These are phyloP conservation scores for Croton setiger DNA, from an alignment of 441 rosid genomes.

Conservation along the genomic window DNA sequence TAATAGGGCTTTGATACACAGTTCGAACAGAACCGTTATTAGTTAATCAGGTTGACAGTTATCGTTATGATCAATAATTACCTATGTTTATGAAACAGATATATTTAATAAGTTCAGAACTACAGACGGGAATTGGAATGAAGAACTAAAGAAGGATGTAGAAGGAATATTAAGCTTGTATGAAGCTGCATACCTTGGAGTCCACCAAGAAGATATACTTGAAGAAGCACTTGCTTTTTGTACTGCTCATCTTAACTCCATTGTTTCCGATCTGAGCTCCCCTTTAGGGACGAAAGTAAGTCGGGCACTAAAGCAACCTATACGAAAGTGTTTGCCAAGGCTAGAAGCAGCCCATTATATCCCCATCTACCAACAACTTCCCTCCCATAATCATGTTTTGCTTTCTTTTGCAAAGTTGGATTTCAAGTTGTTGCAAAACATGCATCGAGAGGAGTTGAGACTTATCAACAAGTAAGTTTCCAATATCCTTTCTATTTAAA, in stretches of 20 bases:
- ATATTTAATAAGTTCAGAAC: constrained; percentile 25
- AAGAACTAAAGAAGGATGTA: background rate
- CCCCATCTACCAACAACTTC: constrained; percentile 15
- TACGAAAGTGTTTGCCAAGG: constrained; percentile 23
- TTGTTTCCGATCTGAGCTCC: background rate
- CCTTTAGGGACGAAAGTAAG: constrained; percentile 14
- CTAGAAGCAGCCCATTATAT: constrained; percentile 25
- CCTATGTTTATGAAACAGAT: constrained; percentile 10
- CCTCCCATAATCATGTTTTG: constrained; percentile 12
- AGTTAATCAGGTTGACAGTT: too few species aligned
- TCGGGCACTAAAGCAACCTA: constrained; percentile 26
- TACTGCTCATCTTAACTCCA: constrained; percentile 15
- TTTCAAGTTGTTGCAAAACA: constrained; percentile 25
- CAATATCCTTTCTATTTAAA: too few species aligned
- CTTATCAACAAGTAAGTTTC: constrained; percentile 21
- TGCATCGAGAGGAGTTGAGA: constrained; percentile 25
- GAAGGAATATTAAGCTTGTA: constrained; percentile 25
- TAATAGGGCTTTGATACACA: too few species aligned
- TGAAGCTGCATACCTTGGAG: constrained; percentile 27
- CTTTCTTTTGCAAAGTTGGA: constrained; percentile 29
- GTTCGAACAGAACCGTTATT: too few species aligned
- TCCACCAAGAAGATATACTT: constrained; percentile 25
- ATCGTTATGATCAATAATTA: too few species aligned
- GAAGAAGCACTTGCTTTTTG: constrained; percentile 30
- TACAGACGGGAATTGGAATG: constrained; percentile 17